Evolutionary conservation across 139 green algal genomes (phyloP).

Genomic region (Picochlorum sp.): DNA sequence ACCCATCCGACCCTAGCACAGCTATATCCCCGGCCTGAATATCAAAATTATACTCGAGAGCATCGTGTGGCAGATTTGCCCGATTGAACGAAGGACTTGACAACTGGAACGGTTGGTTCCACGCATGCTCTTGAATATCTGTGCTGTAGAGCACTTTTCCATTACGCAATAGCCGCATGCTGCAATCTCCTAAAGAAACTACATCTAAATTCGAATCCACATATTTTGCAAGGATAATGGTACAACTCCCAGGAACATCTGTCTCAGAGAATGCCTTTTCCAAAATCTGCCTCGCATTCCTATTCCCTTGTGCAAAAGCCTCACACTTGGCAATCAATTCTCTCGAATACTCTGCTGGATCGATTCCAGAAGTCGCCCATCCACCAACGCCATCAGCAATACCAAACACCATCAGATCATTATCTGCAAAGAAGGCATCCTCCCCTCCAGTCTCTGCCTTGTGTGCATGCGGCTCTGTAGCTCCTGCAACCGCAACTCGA

Average conservation of each 20-base stretch:
- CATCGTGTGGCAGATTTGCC: slow-evolving; percentile 30
- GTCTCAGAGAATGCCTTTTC: slow-evolving; percentile 21
- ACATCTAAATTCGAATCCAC: background rate
- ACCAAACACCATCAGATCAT: slow-evolving; percentile 50
- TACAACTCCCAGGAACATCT: slow-evolving; percentile 27
- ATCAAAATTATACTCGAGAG: slow-evolving; percentile 47
- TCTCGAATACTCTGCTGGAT: slow-evolving; percentile 69
- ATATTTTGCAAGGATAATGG: slow-evolving; percentile 17
- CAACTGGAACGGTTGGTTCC: slow-evolving; percentile 94
- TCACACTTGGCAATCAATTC: slow-evolving; percentile 35
- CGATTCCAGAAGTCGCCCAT: slow-evolving; percentile 78
- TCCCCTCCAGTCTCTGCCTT: slow-evolving; percentile 76
- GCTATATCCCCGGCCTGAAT: slow-evolving; percentile 54
- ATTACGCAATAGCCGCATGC: slow-evolving; percentile 56
- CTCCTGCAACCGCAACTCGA: slow-evolving; percentile 12
- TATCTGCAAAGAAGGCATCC: slow-evolving; percentile 76
- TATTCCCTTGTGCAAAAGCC: background rate
- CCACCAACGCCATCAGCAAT: slow-evolving; percentile 84
- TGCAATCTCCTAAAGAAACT: slow-evolving; percentile 63
- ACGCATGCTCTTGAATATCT: slow-evolving; percentile 84
- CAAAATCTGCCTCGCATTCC: slow-evolving; percentile 16
- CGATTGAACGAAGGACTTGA: slow-evolving; percentile 20
- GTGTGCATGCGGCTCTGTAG: slow-evolving; percentile 50
- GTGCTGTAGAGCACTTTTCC: slow-evolving; percentile 56
- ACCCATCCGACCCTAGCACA: slow-evolving; percentile 79